A percentile compares a stretch with the other conserved stretches of the same genome.
Conservation (phyloP, 2,329 filamentous ascomycete species). For the Colletotrichum nymphaeae region DNA sequence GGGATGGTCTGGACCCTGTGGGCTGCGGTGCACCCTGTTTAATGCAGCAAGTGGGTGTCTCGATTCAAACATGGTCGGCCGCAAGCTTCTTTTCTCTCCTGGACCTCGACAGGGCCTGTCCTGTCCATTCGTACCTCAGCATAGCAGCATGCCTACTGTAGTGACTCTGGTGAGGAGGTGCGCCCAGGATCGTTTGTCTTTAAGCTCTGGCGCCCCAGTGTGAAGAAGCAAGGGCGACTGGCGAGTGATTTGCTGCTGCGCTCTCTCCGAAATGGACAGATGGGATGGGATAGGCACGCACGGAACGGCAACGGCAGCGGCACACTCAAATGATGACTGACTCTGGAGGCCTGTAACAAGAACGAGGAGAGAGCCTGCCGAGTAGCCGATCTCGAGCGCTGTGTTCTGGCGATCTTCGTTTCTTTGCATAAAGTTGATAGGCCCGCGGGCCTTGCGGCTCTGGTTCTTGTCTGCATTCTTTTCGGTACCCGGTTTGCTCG, state of each 20-base stretch:
- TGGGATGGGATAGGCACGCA: neutral
- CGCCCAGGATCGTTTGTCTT: slow-evolving; percentile 6
- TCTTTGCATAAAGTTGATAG: neutral
- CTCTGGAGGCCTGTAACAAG: neutral
- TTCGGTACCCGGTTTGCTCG: slow-evolving; percentile 19
- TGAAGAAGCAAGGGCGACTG: neutral
- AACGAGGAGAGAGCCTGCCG: slow-evolving; percentile 16
- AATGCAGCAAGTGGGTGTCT: neutral
- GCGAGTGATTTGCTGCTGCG: neutral
- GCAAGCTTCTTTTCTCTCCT: slow-evolving; percentile 5
- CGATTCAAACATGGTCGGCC: slow-evolving; percentile 26
- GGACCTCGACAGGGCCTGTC: neutral
- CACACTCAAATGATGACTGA: slow-evolving; percentile 4
- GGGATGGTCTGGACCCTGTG: slow-evolving; percentile 31
- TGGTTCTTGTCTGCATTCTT: neutral
- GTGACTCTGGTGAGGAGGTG: neutral
- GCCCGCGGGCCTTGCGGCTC: neutral
- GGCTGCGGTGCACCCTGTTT: slow-evolving; percentile 19
- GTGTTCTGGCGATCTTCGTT: slow-evolving; percentile 20
- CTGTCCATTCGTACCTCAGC: too few species aligned
- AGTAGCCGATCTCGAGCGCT: slow-evolving; percentile 18
- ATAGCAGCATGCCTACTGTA: too few species aligned
- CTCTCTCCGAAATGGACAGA: slow-evolving; percentile 12
- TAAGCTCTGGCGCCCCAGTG: slow-evolving; percentile 11
- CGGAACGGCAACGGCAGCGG: neutral